phyloP scores from a whole-genome alignment of 164 flowering plant species.

The Amborella trichopoda region DNA sequence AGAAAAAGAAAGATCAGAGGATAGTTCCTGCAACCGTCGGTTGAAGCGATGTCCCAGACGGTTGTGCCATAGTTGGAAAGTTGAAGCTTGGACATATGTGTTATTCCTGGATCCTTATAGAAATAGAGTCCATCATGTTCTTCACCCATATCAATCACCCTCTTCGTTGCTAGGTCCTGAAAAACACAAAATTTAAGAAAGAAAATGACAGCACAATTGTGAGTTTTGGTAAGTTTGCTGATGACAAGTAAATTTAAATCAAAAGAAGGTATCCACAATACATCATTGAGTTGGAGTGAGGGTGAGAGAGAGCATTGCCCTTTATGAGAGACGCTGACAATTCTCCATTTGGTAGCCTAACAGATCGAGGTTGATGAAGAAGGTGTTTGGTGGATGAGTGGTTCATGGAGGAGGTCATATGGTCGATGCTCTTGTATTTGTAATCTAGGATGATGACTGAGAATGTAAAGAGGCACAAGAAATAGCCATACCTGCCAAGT shows the following conservation, averaged over 20 bases:
- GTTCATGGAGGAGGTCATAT: background rate
- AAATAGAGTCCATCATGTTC: background rate
- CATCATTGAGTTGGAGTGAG: background rate
- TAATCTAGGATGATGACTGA: background rate
- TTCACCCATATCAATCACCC: background rate
- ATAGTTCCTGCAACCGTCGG: background rate
- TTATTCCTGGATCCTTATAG: too few species aligned
- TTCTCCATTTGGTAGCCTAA: background rate
- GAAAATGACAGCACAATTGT: background rate
- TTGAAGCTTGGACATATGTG: background rate
- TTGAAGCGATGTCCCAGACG: background rate
- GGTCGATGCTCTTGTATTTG: background rate
- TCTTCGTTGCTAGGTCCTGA: conserved; percentile 1
- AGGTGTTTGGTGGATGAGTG: background rate
- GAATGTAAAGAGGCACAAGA: background rate
- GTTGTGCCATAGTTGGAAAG: too few species aligned
- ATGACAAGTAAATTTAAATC: background rate
- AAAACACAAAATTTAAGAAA: background rate
- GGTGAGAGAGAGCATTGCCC: background rate
- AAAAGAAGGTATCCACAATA: conserved; percentile 1
- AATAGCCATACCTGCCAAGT: background rate
- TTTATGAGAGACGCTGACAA: background rate
- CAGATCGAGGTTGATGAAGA: background rate
- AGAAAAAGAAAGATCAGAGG: background rate
- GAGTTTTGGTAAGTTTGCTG: background rate